Evolutionary conservation across 139 green algal species (phyloP).

Genomic region (Medakamo hakoo): DNA sequence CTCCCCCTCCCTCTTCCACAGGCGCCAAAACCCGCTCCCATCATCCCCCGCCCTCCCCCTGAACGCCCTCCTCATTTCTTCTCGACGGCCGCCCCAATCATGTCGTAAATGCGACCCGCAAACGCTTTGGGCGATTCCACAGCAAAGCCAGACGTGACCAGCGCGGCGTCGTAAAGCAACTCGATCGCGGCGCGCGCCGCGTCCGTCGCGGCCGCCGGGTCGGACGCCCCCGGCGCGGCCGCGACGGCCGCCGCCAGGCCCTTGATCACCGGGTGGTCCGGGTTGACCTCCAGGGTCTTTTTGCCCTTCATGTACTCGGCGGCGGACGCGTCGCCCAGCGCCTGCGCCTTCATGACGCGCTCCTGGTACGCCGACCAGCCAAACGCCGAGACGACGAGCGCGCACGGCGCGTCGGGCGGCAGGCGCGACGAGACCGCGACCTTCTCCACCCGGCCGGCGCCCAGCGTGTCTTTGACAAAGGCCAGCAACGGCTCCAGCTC

Average conservation of each 20-base stretch:
- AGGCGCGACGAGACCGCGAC: slow-evolving; percentile 62
- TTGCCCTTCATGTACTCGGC: slow-evolving; percentile 94
- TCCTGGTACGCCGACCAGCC: slow-evolving; percentile 98
- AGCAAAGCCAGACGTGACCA: slow-evolving; percentile 52
- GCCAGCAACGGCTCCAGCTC: slow-evolving; percentile 55
- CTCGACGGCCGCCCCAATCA: slow-evolving; percentile 7
- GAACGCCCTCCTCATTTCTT: background rate
- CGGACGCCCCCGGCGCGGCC: no score
- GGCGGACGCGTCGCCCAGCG: slow-evolving; percentile 74
- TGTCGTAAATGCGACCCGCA: slow-evolving; percentile 28
- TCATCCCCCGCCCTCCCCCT: background rate
- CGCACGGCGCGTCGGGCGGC: slow-evolving; percentile 74
- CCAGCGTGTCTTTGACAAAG: slow-evolving; percentile 67
- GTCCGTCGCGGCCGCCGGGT: background rate
- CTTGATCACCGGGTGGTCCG: slow-evolving; percentile 65
- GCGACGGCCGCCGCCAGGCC: slow-evolving; percentile 26
- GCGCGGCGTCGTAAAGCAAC: slow-evolving; percentile 84
- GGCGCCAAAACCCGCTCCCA: no score
- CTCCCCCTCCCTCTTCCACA: background rate
- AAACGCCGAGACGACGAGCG: slow-evolving; percentile 92
- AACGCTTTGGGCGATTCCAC: slow-evolving; percentile 62
- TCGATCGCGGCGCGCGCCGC: slow-evolving; percentile 13
- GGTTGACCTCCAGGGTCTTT: slow-evolving; percentile 96
- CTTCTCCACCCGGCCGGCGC: slow-evolving; percentile 62
- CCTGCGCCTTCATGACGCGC: slow-evolving; percentile 76